Base-by-base conservation (phyloP, 1,284 basidiomycete species). In the Tilletia indica region DNA sequence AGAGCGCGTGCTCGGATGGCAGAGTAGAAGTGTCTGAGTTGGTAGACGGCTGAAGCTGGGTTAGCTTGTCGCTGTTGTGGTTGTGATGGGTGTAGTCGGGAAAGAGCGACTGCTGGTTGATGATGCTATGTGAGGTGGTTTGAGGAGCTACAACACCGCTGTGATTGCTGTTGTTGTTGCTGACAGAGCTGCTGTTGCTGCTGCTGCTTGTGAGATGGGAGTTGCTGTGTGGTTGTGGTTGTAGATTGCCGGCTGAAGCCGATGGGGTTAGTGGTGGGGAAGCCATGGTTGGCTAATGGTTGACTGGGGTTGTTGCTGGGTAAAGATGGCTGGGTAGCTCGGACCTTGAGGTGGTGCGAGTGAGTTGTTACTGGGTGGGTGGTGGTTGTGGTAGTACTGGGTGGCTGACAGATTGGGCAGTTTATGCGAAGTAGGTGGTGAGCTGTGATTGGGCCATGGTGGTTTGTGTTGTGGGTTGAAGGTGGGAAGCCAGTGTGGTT, bases 21-120 rank as follows among this genome's bases (percentile, higher is more conserved):
- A 16, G 61, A 38, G 61, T 64, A 64, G 36, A 64, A 64, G 61
- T 64, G 61, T 19, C 61, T 34, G 38, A 64, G 61, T n/a, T 64
- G 61, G 61, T 39, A 64, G 61, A 42, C 61, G 38, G 61, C 8
- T 42, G 61, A 64, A 31, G 21, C 56, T 21, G 56, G 56, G 21
- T n/a, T 34, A 16, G 61, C 2, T 4, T 9, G 34, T 21, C 36
- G 19, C 56, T 58, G 21, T 58, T 21, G 56, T 58, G 34, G 21
- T 34, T 58, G 31, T 38, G 61, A 19, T 64, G 12, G 36, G 61
- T 19, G 61, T 19, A 64, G 61, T 36, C 61, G 61, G 34, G 19
- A 42, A 64, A 16, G n/a, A n/a, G 31, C 61, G 61, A 38, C 61
- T 38, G 61, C 19, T 39, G 61, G 34, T 19, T 36, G 34, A 38